phyloP scores from a whole-genome alignment of 768 basidiomycete genomes.

The Pleurotus djamor region DNA sequence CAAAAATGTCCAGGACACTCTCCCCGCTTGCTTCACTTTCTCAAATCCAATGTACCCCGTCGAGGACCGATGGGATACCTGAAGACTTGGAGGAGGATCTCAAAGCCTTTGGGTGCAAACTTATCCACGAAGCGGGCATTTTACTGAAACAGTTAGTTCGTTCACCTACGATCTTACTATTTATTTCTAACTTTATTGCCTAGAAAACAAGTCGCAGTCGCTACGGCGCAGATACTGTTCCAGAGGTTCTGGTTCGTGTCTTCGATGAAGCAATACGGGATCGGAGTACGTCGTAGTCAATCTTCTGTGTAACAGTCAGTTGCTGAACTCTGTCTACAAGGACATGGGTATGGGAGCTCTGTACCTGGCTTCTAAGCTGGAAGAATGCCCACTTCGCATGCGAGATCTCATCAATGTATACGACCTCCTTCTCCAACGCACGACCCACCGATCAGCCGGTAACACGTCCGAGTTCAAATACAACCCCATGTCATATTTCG shows the following conservation, averaged over 20 bases:
- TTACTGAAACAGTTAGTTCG: conserved; percentile 79
- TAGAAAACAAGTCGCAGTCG: conserved; percentile 95
- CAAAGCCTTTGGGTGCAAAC: conserved; percentile 86
- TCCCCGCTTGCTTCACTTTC: conserved; percentile 82
- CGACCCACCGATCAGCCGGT: conserved; percentile 37
- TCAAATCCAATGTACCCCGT: conserved; percentile 81
- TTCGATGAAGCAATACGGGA: conserved; percentile 92
- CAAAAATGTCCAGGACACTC: conserved; percentile 27
- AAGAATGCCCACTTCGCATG: conserved; percentile 89
- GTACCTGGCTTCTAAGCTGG: conserved; percentile 86
- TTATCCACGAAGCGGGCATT: conserved; percentile 93
- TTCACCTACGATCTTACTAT: not conserved
- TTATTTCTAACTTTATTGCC: not conserved
- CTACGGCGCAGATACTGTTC: conserved; percentile 94
- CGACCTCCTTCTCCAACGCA: conserved; percentile 82
- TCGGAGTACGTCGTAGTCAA: conserved; percentile 60
- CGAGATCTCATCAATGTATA: conserved; percentile 95
- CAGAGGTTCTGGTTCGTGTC: conserved; percentile 97
- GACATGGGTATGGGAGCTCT: conserved; percentile 89
- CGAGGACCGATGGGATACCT: conserved; percentile 79
- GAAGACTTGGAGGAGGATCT: conserved; percentile 83
- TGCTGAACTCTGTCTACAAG: conserved; percentile 32
- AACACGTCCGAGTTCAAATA: conserved; percentile 55
- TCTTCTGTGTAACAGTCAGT: conserved; percentile 4
- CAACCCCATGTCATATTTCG: conserved; percentile 86